Conservation (phyloP, 1,139 yeast genomes). For the Taphrina communis region DNA sequence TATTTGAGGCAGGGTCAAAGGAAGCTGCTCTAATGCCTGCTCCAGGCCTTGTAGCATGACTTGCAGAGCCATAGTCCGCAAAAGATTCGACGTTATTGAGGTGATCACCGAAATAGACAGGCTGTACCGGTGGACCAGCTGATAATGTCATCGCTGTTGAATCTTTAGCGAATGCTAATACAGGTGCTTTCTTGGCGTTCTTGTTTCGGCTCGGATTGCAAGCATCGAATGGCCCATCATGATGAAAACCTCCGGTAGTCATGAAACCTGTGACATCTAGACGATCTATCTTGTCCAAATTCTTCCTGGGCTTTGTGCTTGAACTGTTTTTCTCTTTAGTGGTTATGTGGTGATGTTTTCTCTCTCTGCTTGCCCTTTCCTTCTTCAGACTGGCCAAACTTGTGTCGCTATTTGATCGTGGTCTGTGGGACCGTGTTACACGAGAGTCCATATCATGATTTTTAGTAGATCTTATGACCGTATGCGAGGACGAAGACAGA, state of each 20-base stretch:
- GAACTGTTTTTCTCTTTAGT: slow-evolving; percentile 5
- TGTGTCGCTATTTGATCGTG: slow-evolving; percentile 32
- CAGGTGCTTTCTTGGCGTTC: slow-evolving; percentile 78
- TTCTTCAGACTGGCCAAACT: slow-evolving; percentile 9
- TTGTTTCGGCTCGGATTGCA: slow-evolving; percentile 96
- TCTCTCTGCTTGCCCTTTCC: slow-evolving; percentile 24
- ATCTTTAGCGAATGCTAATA: slow-evolving; percentile 90
- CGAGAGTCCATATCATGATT: background rate
- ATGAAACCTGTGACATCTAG: slow-evolving; percentile 93
- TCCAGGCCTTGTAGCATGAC: slow-evolving; percentile 9
- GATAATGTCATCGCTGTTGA: slow-evolving; percentile 86
- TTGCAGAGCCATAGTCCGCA: slow-evolving; percentile 45
- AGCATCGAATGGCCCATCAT: slow-evolving; percentile 98
- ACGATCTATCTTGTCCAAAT: slow-evolving; percentile 86
- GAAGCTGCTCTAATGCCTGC: slow-evolving; percentile 35
- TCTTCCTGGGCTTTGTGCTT: slow-evolving; percentile 22
- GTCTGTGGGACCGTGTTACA: slow-evolving; percentile 7
- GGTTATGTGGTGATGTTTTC: background rate
- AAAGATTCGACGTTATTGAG: slow-evolving; percentile 49
- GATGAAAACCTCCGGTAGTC: slow-evolving; percentile 88
- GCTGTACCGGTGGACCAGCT: slow-evolving; percentile 55
- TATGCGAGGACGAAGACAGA: background rate
- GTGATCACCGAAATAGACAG: slow-evolving; percentile 39
- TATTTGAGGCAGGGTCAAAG: slow-evolving; percentile 72
- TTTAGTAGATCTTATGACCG: background rate